These are phyloP conservation scores for Phytophthora tentaculata DNA, from an alignment of 352 stramenopile genomes.

Conservation along the genomic window DNA sequence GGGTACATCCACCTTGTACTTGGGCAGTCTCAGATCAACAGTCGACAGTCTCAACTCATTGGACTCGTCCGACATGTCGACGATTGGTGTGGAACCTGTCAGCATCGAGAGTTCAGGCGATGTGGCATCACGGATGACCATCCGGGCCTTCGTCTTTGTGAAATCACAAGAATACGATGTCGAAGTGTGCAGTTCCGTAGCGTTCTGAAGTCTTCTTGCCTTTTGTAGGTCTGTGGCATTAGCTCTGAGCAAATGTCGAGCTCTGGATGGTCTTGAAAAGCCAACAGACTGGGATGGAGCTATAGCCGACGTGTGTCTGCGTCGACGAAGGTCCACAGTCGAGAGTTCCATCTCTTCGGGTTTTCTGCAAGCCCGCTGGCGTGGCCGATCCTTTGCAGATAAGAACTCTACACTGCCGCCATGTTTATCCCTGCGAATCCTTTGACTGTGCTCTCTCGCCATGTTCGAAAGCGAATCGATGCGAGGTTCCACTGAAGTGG, in stretches of 20 bases:
- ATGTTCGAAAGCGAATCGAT: slow-evolving; percentile 22
- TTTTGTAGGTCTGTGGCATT: slow-evolving; percentile 18
- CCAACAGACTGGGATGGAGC: slow-evolving; percentile 13
- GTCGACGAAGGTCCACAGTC: slow-evolving; percentile 18
- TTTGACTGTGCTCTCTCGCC: slow-evolving; percentile 13
- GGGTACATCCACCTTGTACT: slow-evolving; percentile 24
- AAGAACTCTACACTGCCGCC: slow-evolving; percentile 6
- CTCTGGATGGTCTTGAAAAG: slow-evolving; percentile 8
- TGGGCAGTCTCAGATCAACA: slow-evolving; percentile 23
- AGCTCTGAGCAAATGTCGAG: slow-evolving; percentile 20
- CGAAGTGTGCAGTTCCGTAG: slow-evolving; percentile 14
- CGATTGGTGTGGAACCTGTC: slow-evolving; percentile 5
- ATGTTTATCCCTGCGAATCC: neutral
- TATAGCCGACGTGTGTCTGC: slow-evolving; percentile 20
- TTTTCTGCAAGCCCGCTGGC: slow-evolving; percentile 7
- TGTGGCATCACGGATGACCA: slow-evolving; percentile 7
- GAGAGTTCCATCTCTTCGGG: slow-evolving; percentile 12
- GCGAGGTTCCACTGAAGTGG: slow-evolving; percentile 17
- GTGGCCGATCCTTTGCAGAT: neutral
- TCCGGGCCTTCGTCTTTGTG: slow-evolving; percentile 7
- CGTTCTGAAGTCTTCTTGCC: slow-evolving; percentile 10
- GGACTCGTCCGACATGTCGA: slow-evolving; percentile 16
- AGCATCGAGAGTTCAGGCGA: slow-evolving; percentile 15
- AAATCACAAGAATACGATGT: slow-evolving; percentile 24
- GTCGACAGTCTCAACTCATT: slow-evolving; percentile 20